A percentile compares a stretch with the other conserved stretches of the same genome.
Conservation (phyloP, 2,329 filamentous ascomycete species). For the Ceratocystis cubensis region DNA sequence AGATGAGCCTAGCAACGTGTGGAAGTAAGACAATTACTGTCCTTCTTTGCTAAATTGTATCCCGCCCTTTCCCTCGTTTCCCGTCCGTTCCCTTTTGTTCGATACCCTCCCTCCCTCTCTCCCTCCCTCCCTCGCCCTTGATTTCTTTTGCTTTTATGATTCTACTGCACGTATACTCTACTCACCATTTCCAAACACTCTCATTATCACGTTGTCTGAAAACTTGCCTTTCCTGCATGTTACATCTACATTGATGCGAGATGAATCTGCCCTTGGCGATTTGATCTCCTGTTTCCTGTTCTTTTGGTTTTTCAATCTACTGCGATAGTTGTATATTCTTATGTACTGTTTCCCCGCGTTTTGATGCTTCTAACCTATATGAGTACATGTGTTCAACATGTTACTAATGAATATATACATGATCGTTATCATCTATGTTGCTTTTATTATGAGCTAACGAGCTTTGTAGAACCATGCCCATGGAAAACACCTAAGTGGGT, state of each 20-base stretch:
- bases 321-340: neutral
- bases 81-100: neutral
- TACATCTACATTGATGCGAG: neutral
- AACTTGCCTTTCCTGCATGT: neutral
- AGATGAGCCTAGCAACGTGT: slow-evolving; percentile 28
- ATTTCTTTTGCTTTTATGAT: neutral
- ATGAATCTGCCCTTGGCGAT: neutral
- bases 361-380: neutral
- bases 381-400: neutral
- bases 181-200: neutral
- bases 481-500: neutral
- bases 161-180: neutral
- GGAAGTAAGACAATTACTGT: slow-evolving; percentile 24
- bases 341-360: neutral
- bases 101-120: neutral
- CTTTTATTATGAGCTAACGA: neutral
- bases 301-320: neutral
- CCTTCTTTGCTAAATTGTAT: neutral
- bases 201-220: neutral
- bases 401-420: neutral
- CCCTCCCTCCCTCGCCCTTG: neutral
- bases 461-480: neutral
- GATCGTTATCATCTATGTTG: neutral
- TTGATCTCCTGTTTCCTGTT: neutral
- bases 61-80: neutral